phyloP scores from a whole-genome alignment of 2,329 filamentous ascomycete genomes.

The Rasamsonia emersonii region DNA sequence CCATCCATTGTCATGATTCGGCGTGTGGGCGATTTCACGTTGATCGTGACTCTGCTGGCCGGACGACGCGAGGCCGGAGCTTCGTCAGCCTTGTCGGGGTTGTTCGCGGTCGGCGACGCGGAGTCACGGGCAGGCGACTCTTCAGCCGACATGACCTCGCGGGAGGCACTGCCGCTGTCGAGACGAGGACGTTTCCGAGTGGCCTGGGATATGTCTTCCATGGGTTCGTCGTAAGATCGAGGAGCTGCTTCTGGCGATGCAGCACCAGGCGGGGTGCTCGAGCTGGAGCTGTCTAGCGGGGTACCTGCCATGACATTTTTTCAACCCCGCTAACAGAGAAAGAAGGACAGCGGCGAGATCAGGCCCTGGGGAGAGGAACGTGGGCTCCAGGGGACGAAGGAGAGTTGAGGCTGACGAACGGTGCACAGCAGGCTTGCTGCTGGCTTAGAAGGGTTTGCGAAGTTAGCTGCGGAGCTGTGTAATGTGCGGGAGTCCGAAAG shows the following conservation, averaged over 20 bases:
- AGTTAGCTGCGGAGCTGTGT: too few relatives aligned
- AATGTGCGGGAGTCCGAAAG: too few relatives aligned
- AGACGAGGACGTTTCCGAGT: constrained; percentile 41
- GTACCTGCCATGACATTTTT: constrained; percentile 39
- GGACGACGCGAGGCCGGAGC: constrained; percentile 23
- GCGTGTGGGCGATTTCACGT: constrained; percentile 32
- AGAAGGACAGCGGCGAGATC: constrained; percentile 3
- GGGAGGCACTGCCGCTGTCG: constrained; percentile 33
- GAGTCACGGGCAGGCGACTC: constrained; percentile 18
- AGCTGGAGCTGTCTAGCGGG: constrained; percentile 39
- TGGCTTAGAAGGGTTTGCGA: too few relatives aligned
- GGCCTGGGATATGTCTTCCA: constrained; percentile 32
- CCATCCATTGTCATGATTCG: too few relatives aligned
- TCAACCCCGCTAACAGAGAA: constrained; percentile 9
- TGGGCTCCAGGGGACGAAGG: too few relatives aligned
- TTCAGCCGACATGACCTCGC: constrained; percentile 23
- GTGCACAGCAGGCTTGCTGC: too few relatives aligned
- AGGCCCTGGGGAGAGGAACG: too few relatives aligned
- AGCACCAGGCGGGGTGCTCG: constrained; percentile 32
- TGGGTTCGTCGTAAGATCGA: constrained; percentile 23
- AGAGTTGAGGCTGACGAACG: too few relatives aligned
- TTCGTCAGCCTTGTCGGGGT: constrained; percentile 21
- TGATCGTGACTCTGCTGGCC: constrained; percentile 40
- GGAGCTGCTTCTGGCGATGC: constrained; percentile 20
- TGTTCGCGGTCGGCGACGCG: constrained; percentile 14